A percentile compares a stretch with the other conserved stretches of the same genome.
These are phyloP conservation scores for Clarireedia hainanense DNA, from an alignment of 2,329 filamentous ascomycete genomes.

Conservation along the genomic window DNA sequence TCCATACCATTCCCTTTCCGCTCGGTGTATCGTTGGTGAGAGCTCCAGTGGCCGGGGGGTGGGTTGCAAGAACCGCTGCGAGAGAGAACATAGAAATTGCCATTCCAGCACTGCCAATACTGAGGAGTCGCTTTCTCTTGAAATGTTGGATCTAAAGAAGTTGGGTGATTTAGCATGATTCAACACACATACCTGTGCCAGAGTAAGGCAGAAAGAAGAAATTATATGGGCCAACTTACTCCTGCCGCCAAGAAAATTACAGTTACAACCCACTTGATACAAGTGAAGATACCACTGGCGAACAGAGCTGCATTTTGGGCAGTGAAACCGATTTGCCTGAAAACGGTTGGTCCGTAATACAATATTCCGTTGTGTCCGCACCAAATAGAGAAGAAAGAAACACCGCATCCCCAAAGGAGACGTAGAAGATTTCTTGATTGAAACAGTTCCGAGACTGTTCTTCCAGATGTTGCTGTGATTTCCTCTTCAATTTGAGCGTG, in stretches of 20 bases:
- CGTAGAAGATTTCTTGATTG: conserved; percentile 26
- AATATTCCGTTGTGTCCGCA: conserved; percentile 3
- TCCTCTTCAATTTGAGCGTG: conserved; percentile 42
- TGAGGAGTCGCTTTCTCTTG: background rate
- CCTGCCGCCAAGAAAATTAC: conserved; percentile 6
- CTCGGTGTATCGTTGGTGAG: conserved; percentile 1
- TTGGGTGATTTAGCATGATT: background rate
- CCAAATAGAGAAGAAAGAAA: conserved; percentile 6
- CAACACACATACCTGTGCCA: no score
- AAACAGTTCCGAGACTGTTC: conserved; percentile 39
- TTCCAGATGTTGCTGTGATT: conserved; percentile 35
- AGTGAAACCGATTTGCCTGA: conserved; percentile 11
- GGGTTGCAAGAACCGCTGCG: conserved; percentile 1
- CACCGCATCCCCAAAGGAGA: conserved; percentile 4
- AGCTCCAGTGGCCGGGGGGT: background rate
- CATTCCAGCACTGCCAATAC: conserved; percentile 3
- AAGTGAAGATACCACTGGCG: conserved; percentile 13
- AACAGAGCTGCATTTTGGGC: conserved; percentile 14
- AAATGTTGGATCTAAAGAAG: conserved; percentile 3
- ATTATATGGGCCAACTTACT: background rate
- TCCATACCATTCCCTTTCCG: background rate
- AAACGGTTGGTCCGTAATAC: conserved; percentile 6
- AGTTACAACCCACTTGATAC: conserved; percentile 11
- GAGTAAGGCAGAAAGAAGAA: background rate
- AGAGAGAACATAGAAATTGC: conserved; percentile 3